These are phyloP conservation scores for Pseudogymnoascus sp. DNA, from an alignment of 2,329 filamentous ascomycete genomes.

Conservation along the genomic window DNA sequence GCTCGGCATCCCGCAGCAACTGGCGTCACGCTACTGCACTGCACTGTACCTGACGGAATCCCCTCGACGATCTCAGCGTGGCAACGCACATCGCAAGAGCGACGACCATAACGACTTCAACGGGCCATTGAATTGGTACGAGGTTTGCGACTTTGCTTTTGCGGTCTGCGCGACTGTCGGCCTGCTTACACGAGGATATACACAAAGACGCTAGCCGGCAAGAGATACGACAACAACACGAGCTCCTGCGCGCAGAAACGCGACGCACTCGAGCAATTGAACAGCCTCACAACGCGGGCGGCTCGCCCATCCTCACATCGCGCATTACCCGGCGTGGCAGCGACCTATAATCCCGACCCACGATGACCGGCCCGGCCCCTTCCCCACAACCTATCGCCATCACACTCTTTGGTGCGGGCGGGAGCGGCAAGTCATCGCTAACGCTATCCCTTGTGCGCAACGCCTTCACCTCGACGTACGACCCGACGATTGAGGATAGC, in stretches of 20 bases:
- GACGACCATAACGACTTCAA: background rate
- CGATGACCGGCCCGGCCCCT: constrained; percentile 1
- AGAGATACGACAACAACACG: background rate
- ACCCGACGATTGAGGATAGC: constrained; percentile 75
- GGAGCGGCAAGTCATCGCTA: constrained; percentile 78
- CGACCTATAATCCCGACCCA: background rate
- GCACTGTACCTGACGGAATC: background rate
- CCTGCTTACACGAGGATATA: background rate
- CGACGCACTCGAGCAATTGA: background rate
- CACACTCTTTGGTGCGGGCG: constrained; percentile 80
- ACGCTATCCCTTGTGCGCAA: constrained; percentile 74
- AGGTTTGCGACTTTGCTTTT: background rate
- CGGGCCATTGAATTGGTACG: background rate
- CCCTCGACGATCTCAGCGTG: background rate
- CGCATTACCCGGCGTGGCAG: background rate
- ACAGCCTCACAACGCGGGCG: constrained; percentile 2
- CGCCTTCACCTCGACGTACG: constrained; percentile 77
- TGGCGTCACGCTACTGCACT: constrained; percentile 1
- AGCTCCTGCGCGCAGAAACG: background rate
- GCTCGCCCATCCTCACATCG: background rate
- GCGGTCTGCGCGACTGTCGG: background rate
- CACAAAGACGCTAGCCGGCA: background rate
- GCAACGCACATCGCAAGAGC: background rate
- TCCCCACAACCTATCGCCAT: constrained; percentile 46
- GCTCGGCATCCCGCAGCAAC: constrained; percentile 1